Base-by-base conservation (phyloP, 1,139 yeast species). In the Protomyces inundatus region DNA sequence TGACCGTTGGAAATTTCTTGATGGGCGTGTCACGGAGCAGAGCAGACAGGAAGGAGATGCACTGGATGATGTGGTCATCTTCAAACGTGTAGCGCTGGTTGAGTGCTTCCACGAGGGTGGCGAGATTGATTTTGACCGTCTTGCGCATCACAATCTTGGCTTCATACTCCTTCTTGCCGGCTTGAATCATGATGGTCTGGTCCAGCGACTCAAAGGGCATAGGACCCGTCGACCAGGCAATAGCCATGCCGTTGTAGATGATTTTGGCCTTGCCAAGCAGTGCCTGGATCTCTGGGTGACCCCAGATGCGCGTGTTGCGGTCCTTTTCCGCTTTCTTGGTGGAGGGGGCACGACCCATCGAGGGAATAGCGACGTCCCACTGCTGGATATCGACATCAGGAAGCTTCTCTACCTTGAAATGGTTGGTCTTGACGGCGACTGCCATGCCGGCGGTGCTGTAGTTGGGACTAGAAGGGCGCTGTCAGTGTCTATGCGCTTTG, bases 11-110 rank as follows among this genome's bases (percentile, higher is more conserved):
- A 16, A 66, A 59, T 30, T 55, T 55, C 48, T 56, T 39, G 33
- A 64, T 40, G 4, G 68, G 68, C 3, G 63, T 54, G 37, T 60
- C 62, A 12, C 64, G 60, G 32, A 67, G 45, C 14, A 67, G 54
- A 40, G 65, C 65, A 33, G 66, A 67, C 16, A 67, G 67, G 58
- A 67, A 65, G 46, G 42, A 53, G 53, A 66, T 60, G 40, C 64
- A 64, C n/a, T 34, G 55, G 35, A 63, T n/a, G 53, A 67, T 66
- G 14, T 62, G 57, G 30, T 55, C 64, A 62, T 66, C 68, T 52
- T 55, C 42, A 30, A 35, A 58, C 6, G 55, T 50, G 39, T 66
- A 66, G n/a, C 55, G 55, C 52, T 56, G 55, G 42, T 52, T 46
- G 35, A 67, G 56, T 35, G 55, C 66, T 34, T 65, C 60, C 3